A percentile compares a stretch with the other conserved stretches of the same genome.
Evolutionary conservation across 2,329 filamentous ascomycete species (phyloP).

Genomic region (Colletotrichum gloeosporioides): DNA sequence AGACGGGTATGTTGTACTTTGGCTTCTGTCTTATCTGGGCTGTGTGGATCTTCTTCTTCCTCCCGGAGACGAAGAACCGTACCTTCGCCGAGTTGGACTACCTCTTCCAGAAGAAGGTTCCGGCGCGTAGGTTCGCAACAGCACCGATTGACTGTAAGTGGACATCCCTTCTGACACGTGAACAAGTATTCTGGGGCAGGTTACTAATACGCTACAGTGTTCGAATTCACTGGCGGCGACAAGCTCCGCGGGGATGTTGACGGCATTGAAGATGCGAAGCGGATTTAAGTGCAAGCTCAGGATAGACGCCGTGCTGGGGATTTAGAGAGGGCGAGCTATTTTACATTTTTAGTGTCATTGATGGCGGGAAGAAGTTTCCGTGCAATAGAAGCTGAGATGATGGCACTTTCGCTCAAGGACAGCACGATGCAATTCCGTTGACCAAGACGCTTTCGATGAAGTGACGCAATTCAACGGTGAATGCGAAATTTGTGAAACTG

Average conservation of each 20-base stretch:
- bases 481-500: background rate
- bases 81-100: constrained; percentile 53
- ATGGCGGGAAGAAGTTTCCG: background rate
- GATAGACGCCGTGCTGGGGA: background rate
- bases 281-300: background rate
- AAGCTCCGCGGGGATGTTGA: background rate
- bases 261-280: background rate
- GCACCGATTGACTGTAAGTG: constrained; percentile 33
- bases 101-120: constrained; percentile 45
- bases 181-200: background rate
- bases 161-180: background rate
- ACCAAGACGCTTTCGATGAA: background rate
- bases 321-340: background rate
- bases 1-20: constrained; percentile 40
- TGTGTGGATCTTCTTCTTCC: constrained; percentile 47
- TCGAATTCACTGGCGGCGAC: background rate
- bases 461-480: background rate
- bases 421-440: background rate
- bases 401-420: background rate
- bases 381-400: background rate
- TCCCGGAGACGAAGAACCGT: constrained; percentile 50
- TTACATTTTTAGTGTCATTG: background rate
- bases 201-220: background rate
- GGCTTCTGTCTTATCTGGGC: constrained; percentile 45
- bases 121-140: constrained; percentile 37